Conservation (phyloP, 169 alveolate species). For the Miamiensis avidus region DNA sequence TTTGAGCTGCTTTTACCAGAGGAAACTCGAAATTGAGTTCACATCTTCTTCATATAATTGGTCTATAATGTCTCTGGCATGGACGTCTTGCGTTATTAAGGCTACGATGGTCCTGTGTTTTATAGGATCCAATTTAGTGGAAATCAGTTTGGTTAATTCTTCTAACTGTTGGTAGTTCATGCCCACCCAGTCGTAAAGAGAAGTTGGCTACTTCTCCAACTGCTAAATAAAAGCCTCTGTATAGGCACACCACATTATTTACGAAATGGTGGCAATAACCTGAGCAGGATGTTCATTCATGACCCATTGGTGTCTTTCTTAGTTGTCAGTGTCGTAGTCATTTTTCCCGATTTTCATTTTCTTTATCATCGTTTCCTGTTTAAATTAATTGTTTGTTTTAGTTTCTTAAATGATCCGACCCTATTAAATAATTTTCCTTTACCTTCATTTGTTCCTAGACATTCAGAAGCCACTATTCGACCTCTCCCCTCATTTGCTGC, state of each 20-base stretch:
- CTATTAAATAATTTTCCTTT: too few relatives aligned
- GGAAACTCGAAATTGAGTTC: conserved; percentile 61
- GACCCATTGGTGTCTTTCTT: conserved; percentile 77
- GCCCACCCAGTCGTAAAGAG: conserved; percentile 49
- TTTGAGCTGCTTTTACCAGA: conserved; percentile 79
- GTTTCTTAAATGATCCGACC: too few relatives aligned
- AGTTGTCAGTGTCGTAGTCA: conserved; percentile 51
- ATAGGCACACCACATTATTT: conserved; percentile 74
- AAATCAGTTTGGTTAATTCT: conserved; percentile 69
- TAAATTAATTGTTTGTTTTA: too few relatives aligned
- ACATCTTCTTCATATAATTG: conserved; percentile 65
- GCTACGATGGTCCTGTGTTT: conserved; percentile 71
- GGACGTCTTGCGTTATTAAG: conserved; percentile 83
- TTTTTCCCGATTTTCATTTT: conserved; percentile 59
- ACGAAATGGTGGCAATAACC: conserved; percentile 76
- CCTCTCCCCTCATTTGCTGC: conserved; percentile 57
- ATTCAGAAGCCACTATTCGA: conserved; percentile 66
- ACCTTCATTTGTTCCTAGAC: conserved; percentile 75
- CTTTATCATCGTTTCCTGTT: conserved; percentile 71
- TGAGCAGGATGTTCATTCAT: conserved; percentile 70
- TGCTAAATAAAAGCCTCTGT: conserved; percentile 53
- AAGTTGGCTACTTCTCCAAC: conserved; percentile 20
- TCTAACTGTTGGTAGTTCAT: conserved; percentile 51
- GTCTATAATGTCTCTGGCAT: conserved; percentile 81
- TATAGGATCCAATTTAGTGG: conserved; percentile 54